Percentiles rank a stretch among this genome's conserved stretches.
Conservation (phyloP, 768 basidiomycete species). For the Lactarius hengduanensis region DNA sequence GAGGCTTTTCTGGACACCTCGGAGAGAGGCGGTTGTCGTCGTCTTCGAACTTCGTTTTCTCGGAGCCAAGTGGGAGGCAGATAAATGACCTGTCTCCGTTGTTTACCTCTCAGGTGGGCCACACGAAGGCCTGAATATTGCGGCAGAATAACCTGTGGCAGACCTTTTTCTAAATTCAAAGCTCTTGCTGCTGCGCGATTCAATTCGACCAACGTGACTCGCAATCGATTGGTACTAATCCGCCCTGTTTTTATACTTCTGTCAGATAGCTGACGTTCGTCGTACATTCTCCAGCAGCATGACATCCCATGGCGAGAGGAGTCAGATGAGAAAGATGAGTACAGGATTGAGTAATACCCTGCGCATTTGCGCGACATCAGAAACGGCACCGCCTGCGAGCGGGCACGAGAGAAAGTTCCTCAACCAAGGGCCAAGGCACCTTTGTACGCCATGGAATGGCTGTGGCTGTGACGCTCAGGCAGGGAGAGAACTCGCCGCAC, state of each 20-base stretch:
- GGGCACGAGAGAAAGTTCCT: neutral
- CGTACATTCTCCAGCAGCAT: neutral
- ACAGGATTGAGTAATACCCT: neutral
- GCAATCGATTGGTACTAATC: neutral
- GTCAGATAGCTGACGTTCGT: neutral
- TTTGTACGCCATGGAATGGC: neutral
- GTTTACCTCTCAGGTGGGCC: neutral
- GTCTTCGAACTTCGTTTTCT: neutral
- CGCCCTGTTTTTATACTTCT: neutral
- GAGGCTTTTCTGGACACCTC: neutral
- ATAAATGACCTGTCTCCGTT: neutral
- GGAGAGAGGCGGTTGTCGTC: neutral
- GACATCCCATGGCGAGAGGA: neutral
- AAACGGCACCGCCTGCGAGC: too few relatives aligned
- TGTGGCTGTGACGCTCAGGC: neutral
- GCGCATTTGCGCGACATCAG: too few relatives aligned
- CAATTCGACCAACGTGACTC: neutral
- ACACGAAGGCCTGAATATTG: neutral
- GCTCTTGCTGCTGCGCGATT: too few relatives aligned
- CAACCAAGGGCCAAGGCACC: neutral
- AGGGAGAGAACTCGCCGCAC: neutral
- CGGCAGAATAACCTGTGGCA: neutral
- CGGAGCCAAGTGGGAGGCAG: neutral
- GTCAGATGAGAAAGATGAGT: neutral
- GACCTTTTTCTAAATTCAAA: neutral